Conservation (phyloP, 2,329 filamentous ascomycete genomes). For the Triangularia verruculosa region DNA sequence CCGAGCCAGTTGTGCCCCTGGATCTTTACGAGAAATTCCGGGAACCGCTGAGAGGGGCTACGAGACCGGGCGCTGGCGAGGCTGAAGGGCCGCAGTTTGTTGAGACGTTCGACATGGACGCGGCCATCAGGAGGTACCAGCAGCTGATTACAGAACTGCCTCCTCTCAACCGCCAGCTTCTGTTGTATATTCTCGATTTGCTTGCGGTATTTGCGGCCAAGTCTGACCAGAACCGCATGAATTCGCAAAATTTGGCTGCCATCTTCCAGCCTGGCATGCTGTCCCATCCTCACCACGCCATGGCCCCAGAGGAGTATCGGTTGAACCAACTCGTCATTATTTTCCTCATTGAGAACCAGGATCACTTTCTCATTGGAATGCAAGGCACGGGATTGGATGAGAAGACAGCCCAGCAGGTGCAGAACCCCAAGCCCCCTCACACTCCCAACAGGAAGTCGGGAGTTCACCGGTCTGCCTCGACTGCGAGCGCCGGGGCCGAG, state of each 20-base stretch:
- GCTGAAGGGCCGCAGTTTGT: slow-evolving; percentile 67
- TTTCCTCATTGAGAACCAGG: slow-evolving; percentile 97
- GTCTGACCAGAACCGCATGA: slow-evolving; percentile 96
- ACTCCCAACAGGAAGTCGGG: slow-evolving; percentile 55
- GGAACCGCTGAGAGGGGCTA: slow-evolving; percentile 70
- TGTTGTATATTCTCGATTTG: slow-evolving; percentile 93
- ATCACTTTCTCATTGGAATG: slow-evolving; percentile 98
- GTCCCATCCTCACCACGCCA: slow-evolving; percentile 89
- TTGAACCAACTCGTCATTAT: slow-evolving; percentile 96
- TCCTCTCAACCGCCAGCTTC: slow-evolving; percentile 85
- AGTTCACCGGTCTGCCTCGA: slow-evolving; percentile 75
- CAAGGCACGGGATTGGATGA: slow-evolving; percentile 97
- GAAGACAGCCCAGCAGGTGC: slow-evolving; percentile 61
- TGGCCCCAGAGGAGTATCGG: slow-evolving; percentile 91
- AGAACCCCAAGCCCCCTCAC: slow-evolving; percentile 63
- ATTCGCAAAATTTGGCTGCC: slow-evolving; percentile 85
- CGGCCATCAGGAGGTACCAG: slow-evolving; percentile 81
- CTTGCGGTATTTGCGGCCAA: slow-evolving; percentile 97
- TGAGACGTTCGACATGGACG: slow-evolving; percentile 69
- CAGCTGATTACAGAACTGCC: slow-evolving; percentile 88
- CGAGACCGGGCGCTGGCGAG: slow-evolving; percentile 69
- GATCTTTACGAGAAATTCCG: slow-evolving; percentile 91
- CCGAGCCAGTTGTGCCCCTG: slow-evolving; percentile 92
- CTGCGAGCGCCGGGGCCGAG: slow-evolving; percentile 82
- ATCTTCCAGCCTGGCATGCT: slow-evolving; percentile 98